phyloP scores from a whole-genome alignment of 106 monocot species.

The Agapanthus africanus region DNA sequence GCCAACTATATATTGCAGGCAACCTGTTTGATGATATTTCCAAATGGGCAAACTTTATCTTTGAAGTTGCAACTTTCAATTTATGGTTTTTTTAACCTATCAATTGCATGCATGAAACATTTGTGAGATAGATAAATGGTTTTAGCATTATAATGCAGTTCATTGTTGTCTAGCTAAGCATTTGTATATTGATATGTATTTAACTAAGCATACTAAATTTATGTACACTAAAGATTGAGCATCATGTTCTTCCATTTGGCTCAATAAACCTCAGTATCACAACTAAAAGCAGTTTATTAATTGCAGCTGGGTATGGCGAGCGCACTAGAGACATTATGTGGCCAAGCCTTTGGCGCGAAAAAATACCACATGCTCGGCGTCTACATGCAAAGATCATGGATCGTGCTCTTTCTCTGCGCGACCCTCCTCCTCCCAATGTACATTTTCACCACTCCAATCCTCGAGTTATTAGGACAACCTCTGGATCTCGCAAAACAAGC shows the following conservation, averaged over 20 bases:
- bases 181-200: too few species aligned
- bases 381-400: conserved; percentile 60
- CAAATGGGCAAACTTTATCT: background rate
- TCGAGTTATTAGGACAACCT: conserved; percentile 33
- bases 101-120: too few species aligned
- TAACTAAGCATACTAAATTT: too few species aligned
- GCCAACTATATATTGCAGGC: background rate
- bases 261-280: too few species aligned
- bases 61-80: background rate
- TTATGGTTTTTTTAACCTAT: too few species aligned
- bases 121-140: too few species aligned
- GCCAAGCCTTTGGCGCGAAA: conserved; percentile 51
- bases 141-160: too few species aligned
- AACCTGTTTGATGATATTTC: background rate
- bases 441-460: conserved; percentile 33
- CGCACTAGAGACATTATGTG: conserved; percentile 53
- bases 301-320: conserved; percentile 61
- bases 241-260: background rate
- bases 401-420: conserved; percentile 32
- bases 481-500: conserved; percentile 25
- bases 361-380: conserved; percentile 46
- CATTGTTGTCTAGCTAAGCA: too few species aligned
- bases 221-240: too few species aligned
- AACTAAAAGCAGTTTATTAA: background rate
- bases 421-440: conserved; percentile 40